phyloP scores from a whole-genome alignment of 2,329 filamentous ascomycete species.

The Diaporthe amygdali region DNA sequence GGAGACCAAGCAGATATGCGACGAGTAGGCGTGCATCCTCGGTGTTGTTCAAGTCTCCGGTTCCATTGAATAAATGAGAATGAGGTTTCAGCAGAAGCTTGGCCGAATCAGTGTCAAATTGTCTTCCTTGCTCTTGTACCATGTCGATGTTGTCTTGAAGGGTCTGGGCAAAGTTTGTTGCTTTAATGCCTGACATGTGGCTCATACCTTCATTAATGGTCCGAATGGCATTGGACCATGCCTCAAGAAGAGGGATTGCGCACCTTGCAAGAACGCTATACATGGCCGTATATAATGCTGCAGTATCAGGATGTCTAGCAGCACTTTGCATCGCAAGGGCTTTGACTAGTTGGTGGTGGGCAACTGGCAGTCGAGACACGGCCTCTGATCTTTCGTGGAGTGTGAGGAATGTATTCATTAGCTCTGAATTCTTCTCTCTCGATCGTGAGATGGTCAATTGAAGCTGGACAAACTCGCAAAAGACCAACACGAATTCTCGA shows the following conservation, averaged over 20 bases:
- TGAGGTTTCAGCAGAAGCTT: not conserved
- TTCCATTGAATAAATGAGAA: not conserved
- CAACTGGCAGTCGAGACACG: not conserved
- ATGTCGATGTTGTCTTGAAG: not conserved
- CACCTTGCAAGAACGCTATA: not conserved
- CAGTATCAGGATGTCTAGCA: not conserved
- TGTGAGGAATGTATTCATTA: conserved; percentile 34
- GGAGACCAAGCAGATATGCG: not conserved
- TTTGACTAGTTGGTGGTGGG: not conserved
- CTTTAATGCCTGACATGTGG: not conserved
- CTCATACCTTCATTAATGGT: not conserved
- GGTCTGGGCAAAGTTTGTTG: not conserved
- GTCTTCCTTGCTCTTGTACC: not conserved
- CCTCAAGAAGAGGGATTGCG: not conserved
- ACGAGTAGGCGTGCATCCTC: not conserved
- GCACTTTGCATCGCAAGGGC: not conserved
- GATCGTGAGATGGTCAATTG: not conserved
- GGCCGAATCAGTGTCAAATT: not conserved
- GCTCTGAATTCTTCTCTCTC: conserved; percentile 24
- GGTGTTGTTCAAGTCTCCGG: not conserved
- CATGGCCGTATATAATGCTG: not conserved
- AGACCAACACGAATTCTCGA: not conserved
- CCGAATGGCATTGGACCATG: not conserved
- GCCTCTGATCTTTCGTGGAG: not conserved
- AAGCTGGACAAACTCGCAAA: not conserved